Evolutionary conservation across 225 moss, liverwort and hornwort species (phyloP), one percentile per base, ranked within the genome.

Genomic region (Anthoceros angustus): DNA sequence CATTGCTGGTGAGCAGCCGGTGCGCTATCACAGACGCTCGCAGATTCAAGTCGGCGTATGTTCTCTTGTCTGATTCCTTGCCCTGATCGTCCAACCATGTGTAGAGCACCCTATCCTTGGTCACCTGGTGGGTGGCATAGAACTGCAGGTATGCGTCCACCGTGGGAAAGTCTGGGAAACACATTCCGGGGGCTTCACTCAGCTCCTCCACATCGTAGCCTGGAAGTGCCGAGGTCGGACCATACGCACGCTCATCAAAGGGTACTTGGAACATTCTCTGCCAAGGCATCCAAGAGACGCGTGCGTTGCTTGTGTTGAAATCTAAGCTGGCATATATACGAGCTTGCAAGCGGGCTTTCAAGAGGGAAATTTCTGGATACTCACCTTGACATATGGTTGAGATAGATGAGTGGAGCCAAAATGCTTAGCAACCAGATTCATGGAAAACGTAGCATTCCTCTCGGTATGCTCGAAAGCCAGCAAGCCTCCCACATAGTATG

Each of bases 41-140:
- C 24, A 25, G 8, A 25, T 79, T 65, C 21, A 79, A 48, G 46
- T 79, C 40, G 10, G 68, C 62, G 39, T 64, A 76, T 0, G 75
- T 76, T 5, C 75, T 67, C 61, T 64, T 76, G 65, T 32, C 32
- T 39, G 64, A 61, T 62, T 75, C 79, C 9, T 76, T 70, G 4
- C 75, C 79, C 25, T 75, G 55, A 26, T 71, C 72, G 64, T 79
- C 75, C 18, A 79, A 8, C 79, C 79, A 79, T 50, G 79, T 79
- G 70, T 69, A 79, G 42, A 76, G 45, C 42, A 68, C 62, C 20
- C 49, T 63, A 62, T 76, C 73, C 41, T 43, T 68, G 8, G 76
- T 76, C 12, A 63, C 65, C 2, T 70, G 75, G 64, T 76, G 79
- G 20, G 63, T 43, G 0, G 75, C 76, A 39, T 79, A 76, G 40